Base-by-base conservation (phyloP, 2,329 filamentous ascomycete genomes). In the Paracoccidioides brasiliensis region DNA sequence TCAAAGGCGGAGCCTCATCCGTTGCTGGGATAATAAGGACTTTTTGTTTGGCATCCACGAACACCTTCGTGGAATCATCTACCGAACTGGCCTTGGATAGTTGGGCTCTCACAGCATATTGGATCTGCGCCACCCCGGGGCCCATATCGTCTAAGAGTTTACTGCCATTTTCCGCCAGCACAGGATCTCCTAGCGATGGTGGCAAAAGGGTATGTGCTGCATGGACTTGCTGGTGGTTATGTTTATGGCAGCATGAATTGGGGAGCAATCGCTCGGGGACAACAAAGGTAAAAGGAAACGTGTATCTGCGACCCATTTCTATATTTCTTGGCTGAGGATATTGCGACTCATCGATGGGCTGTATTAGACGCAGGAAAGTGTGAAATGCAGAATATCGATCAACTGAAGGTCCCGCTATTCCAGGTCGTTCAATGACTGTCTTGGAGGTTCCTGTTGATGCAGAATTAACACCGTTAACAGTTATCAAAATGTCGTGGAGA, bases 241-340 rank as follows among this genome's bases (percentile, higher is more conserved):
- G 72, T 42, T 65, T 62, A 67, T 85, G 82, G 15, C 70, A 71
- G 68, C 83, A 86, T 48, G 79, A 69, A 58, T 77, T 76, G 5
- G 81, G 81, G 0, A 86, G 75, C 3, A 86, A 69, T 15, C 77
- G 76, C 38, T 78, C 72, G 0, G 83, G 83, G 1, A 86, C 74
- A 55, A 81, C 80, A 63, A 86, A 86, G 32, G 76, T 76, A 64
- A 85, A 86, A 0, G 80, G 79, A 56, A 84, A 81, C 7, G 67
- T 73, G 66, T 85, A 84, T 9, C 70, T 73, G 58, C 71, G 72
- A 10, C 77, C 78, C n/a, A 77, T 74, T 61, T 77, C 72, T 2
- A 82, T 69, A 4, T 82, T 70, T 32, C 77, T 72, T 41, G 80
- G 75, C 38, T 74, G 71, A 0, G 82, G 82, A 56, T 82, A 78